A percentile compares a stretch with the other conserved stretches of the same genome.
Conservation (phyloP, 805 yeast genomes). For the Ogataea populi-albae region DNA sequence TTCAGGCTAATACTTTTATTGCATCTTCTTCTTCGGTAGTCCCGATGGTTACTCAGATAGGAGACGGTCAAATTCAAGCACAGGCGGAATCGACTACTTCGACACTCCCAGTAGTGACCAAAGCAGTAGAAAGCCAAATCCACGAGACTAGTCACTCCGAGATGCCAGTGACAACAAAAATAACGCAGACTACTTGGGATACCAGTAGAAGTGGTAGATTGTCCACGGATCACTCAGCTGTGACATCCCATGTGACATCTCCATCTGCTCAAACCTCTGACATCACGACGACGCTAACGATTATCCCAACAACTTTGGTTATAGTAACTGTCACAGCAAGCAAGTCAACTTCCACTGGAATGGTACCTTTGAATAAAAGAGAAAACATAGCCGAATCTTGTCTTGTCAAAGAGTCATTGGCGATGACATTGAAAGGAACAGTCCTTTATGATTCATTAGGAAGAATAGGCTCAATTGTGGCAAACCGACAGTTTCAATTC, state of each 20-base stretch:
- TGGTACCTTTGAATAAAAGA: constrained; percentile 26
- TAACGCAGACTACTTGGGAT: too few species aligned
- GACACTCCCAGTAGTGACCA: constrained; percentile 8
- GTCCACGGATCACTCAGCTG: too few species aligned
- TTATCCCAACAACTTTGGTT: constrained; percentile 29
- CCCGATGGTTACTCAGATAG: constrained; percentile 43
- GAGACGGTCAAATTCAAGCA: constrained; percentile 44
- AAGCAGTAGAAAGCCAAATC: too few species aligned
- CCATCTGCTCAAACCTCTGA: constrained; percentile 29
- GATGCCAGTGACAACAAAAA: too few species aligned
- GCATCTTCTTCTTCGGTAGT: constrained; percentile 31
- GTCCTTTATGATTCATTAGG: constrained; percentile 57
- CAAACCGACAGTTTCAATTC: constrained; percentile 78
- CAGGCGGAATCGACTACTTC: not conserved
- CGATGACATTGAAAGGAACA: constrained; percentile 50
- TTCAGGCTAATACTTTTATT: constrained; percentile 38
- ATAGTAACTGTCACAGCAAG: constrained; percentile 29
- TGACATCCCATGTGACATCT: too few species aligned
- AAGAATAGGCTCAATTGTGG: constrained; percentile 75
- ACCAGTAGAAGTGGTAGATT: too few species aligned
- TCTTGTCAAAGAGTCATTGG: constrained; percentile 46
- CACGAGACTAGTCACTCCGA: too few species aligned
- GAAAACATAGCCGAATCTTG: constrained; percentile 38
- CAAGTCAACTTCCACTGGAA: constrained; percentile 23
- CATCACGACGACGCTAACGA: constrained; percentile 25